A percentile compares a stretch with the other conserved stretches of the same genome.
Evolutionary conservation across 2,329 filamentous ascomycete species (phyloP).

Genomic region (Diaporthe nobilis): DNA sequence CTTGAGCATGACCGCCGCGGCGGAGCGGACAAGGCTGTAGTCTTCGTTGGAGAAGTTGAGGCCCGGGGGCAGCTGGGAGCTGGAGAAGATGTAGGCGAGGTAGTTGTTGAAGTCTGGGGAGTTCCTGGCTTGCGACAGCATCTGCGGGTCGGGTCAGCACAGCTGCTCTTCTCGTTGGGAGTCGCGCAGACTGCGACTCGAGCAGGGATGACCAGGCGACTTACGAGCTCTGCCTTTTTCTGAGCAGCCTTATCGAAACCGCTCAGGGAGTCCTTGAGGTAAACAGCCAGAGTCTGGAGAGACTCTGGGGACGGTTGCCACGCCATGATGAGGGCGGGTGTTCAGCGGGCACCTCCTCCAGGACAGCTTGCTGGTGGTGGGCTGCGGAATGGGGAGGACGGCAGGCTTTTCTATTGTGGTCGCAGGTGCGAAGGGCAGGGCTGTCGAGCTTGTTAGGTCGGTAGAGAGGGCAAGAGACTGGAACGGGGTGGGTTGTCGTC

Average conservation of each 20-base stretch:
- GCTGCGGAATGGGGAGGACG: slow-evolving; percentile 4
- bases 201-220: slow-evolving; percentile 52
- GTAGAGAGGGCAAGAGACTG: slow-evolving; percentile 16
- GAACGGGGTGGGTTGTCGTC: slow-evolving; percentile 26
- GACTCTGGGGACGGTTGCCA: slow-evolving; percentile 94
- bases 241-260: slow-evolving; percentile 83
- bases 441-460: slow-evolving; percentile 4
- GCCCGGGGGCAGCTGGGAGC: slow-evolving; percentile 71
- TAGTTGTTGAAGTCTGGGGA: slow-evolving; percentile 98
- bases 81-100: slow-evolving; percentile 90
- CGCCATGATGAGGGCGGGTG: slow-evolving; percentile 71
- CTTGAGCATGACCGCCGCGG: slow-evolving; percentile 95
- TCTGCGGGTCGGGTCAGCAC: slow-evolving; percentile 65
- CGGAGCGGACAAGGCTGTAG: slow-evolving; percentile 84
- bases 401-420: slow-evolving; percentile 9
- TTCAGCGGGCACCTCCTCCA: slow-evolving; percentile 41
- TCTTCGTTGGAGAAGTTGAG: slow-evolving; percentile 71
- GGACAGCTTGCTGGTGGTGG: slow-evolving; percentile 25
- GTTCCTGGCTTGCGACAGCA: slow-evolving; percentile 89
- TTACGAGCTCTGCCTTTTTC: slow-evolving; percentile 90
- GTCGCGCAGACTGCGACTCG: background rate
- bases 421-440: background rate
- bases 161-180: background rate
- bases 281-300: slow-evolving; percentile 89
- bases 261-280: slow-evolving; percentile 92